These are phyloP conservation scores for Saturnispora halmiae DNA, from an alignment of 805 yeast species.

Conservation along the genomic window DNA sequence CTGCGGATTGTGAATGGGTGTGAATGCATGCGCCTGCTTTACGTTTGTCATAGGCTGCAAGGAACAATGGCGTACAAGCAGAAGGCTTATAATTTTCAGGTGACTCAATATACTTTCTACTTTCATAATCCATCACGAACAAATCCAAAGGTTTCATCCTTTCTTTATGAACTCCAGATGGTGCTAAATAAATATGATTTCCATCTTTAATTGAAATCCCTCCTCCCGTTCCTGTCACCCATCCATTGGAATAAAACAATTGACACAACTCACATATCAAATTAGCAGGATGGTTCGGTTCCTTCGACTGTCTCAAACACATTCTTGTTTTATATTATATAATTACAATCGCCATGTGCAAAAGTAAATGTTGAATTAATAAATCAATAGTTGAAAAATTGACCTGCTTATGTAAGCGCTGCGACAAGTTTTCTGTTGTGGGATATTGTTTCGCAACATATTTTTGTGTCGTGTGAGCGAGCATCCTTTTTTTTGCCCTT, in stretches of 20 bases:
- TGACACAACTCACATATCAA: constrained; percentile 75
- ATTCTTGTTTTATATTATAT: too few species aligned
- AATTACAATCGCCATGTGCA: too few species aligned
- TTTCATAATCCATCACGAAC: constrained; percentile 60
- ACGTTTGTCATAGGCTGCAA: constrained; percentile 56
- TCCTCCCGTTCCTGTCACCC: constrained; percentile 97
- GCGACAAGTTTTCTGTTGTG: too few species aligned
- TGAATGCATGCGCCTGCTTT: constrained; percentile 90
- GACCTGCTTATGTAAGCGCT: too few species aligned
- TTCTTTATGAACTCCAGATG: constrained; percentile 96
- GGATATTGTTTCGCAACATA: too few species aligned
- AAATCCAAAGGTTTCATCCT: constrained; percentile 72
- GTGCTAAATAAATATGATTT: constrained; percentile 64
- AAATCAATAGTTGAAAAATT: too few species aligned
- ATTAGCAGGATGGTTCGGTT: constrained; percentile 62
- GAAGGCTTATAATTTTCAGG: constrained; percentile 75
- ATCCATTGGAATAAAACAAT: constrained; percentile 66
- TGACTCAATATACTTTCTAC: constrained; percentile 43
- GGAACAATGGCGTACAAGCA: constrained; percentile 85
- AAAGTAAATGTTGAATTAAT: too few species aligned
- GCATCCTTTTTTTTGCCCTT: too few species aligned
- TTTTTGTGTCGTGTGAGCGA: too few species aligned
- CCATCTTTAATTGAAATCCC: constrained; percentile 71
- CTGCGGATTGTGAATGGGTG: constrained; percentile 88
- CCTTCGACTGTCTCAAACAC: constrained; percentile 13